Conservation (phyloP, 2,329 filamentous ascomycete species). For the Epichloe sp. region DNA sequence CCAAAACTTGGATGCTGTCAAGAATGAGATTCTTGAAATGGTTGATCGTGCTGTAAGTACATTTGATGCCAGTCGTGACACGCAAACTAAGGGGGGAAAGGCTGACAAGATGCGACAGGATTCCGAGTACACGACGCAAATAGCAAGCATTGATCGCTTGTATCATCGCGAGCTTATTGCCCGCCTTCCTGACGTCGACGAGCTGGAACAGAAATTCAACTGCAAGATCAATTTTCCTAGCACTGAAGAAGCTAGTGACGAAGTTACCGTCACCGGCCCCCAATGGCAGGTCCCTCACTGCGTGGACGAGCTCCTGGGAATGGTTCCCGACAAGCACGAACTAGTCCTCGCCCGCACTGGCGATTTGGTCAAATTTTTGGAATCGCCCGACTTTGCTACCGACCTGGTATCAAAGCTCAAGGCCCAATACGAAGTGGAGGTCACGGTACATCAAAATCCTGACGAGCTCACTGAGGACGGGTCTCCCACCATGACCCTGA, state of each 20-base stretch:
- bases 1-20: constrained; percentile 90
- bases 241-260: constrained; percentile 92
- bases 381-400: constrained; percentile 65
- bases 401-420: constrained; percentile 77
- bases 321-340: constrained; percentile 95
- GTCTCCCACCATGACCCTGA: constrained; percentile 45
- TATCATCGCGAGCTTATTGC: constrained; percentile 91
- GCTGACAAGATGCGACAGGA: constrained; percentile 39
- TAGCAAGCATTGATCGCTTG: constrained; percentile 83
- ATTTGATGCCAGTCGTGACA: neutral
- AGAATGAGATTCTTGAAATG: constrained; percentile 99
- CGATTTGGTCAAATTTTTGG: constrained; percentile 72
- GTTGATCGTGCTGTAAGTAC: constrained; percentile 74
- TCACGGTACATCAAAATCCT: constrained; percentile 55
- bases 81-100: neutral
- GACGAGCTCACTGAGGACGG: constrained; percentile 46
- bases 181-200: constrained; percentile 78
- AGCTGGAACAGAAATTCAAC: constrained; percentile 97
- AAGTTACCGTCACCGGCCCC: constrained; percentile 88
- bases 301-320: constrained; percentile 89
- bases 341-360: constrained; percentile 67
- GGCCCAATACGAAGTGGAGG: constrained; percentile 81
- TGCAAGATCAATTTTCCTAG: constrained; percentile 98
- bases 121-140: constrained; percentile 91
- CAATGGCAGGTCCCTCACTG: constrained; percentile 98